Evolutionary conservation across 2,329 filamentous ascomycete genomes (phyloP).

Genomic region (Sphaerulina vaccinii): DNA sequence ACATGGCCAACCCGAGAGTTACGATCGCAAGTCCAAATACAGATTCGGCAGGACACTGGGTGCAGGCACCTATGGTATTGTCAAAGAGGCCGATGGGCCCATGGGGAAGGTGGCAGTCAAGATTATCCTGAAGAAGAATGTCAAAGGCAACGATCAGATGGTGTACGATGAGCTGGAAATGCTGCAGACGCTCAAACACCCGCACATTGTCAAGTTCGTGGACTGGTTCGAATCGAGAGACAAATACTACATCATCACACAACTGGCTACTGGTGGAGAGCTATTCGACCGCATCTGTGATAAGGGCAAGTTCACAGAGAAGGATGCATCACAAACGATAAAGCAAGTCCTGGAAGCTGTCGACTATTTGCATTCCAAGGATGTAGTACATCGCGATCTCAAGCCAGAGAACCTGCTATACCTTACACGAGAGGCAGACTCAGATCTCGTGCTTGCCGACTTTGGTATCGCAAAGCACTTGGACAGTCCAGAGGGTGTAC

Average conservation of each 20-base stretch:
- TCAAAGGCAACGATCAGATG: slow-evolving; percentile 97
- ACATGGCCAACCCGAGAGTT: slow-evolving; percentile 93
- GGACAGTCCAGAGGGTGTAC: slow-evolving; percentile 81
- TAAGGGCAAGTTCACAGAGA: slow-evolving; percentile 96
- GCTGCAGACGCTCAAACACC: slow-evolving; percentile 85
- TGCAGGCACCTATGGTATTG: slow-evolving; percentile 96
- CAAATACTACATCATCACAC: slow-evolving; percentile 99
- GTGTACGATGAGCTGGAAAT: slow-evolving; percentile 96
- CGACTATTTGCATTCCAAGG: slow-evolving; percentile 88
- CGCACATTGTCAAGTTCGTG: slow-evolving; percentile 94
- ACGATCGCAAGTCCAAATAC: slow-evolving; percentile 97
- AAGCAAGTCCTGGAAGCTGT: slow-evolving; percentile 90
- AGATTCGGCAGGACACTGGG: slow-evolving; percentile 90
- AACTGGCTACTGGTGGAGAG: slow-evolving; percentile 92
- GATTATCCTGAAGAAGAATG: slow-evolving; percentile 99
- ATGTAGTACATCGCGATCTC: slow-evolving; percentile 95
- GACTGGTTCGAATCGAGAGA: slow-evolving; percentile 99
- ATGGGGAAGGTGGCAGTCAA: slow-evolving; percentile 91
- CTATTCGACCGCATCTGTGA: slow-evolving; percentile 98
- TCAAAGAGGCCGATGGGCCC: slow-evolving; percentile 86
- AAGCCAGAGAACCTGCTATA: slow-evolving; percentile 98
- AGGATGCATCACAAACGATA: slow-evolving; percentile 94
- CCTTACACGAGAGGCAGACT: slow-evolving; percentile 72
- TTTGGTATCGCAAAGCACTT: slow-evolving; percentile 99
- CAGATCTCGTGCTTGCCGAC: slow-evolving; percentile 88